These are phyloP conservation scores for Astrocystis sublimbata DNA, from an alignment of 495 filamentous ascomycete species.

Conservation along the genomic window DNA sequence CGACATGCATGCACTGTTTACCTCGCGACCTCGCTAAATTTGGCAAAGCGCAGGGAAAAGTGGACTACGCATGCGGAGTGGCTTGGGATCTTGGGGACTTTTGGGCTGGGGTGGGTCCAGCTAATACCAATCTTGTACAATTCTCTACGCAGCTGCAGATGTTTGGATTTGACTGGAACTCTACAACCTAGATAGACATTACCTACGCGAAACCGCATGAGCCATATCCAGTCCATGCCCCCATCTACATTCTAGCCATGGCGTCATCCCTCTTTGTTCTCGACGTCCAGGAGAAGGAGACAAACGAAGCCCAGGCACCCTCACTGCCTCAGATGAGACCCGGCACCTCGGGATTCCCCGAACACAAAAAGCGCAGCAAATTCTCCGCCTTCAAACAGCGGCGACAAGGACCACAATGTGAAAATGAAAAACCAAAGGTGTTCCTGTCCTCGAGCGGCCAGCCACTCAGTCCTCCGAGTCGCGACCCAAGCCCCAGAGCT, in stretches of 20 bases:
- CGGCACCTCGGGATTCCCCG: conserved; percentile 76
- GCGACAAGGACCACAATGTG: conserved; percentile 34
- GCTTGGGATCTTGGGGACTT: too few species aligned
- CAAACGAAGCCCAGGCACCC: conserved; percentile 57
- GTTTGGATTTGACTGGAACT: too few species aligned
- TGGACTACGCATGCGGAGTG: too few species aligned
- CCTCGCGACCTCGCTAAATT: not conserved
- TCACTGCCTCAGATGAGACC: conserved; percentile 60
- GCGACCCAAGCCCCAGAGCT: not conserved
- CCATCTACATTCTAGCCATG: conserved; percentile 29
- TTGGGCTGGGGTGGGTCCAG: too few species aligned
- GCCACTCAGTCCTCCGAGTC: not conserved
- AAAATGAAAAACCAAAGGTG: conserved; percentile 18
- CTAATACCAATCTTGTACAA: too few species aligned
- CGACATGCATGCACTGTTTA: not conserved
- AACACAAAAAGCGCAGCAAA: conserved; percentile 73
- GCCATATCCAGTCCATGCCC: too few species aligned
- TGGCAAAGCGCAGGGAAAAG: not conserved
- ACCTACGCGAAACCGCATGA: too few species aligned
- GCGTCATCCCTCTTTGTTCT: conserved; percentile 56
- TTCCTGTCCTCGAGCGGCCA: conserved; percentile 17
- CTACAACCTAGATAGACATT: too few species aligned
- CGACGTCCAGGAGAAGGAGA: conserved; percentile 76
- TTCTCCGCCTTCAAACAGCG: conserved; percentile 78
- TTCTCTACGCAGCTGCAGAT: too few species aligned